Conservation (phyloP, 1,139 yeast species). For the Oligophagozyma castellii region DNA sequence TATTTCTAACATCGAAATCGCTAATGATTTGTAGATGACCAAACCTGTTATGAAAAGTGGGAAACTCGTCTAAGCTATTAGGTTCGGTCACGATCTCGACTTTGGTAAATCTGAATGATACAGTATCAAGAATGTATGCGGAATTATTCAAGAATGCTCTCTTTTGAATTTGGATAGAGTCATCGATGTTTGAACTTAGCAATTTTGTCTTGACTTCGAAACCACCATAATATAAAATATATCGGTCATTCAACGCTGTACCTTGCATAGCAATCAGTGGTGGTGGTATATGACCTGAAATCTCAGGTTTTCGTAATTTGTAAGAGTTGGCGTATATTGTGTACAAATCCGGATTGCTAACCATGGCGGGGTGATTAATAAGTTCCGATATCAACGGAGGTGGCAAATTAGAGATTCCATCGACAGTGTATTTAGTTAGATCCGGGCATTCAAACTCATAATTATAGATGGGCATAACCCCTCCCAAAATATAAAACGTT, state of each 20-base stretch:
- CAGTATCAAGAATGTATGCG: slow-evolving; percentile 31
- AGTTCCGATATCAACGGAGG: slow-evolving; percentile 28
- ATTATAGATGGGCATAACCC: slow-evolving; percentile 23
- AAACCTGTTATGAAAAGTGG: slow-evolving; percentile 31
- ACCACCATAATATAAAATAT: slow-evolving; percentile 35
- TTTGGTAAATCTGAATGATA: slow-evolving; percentile 26
- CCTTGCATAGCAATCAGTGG: slow-evolving; percentile 29
- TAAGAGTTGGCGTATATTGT: slow-evolving; percentile 25
- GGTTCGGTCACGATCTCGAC: slow-evolving; percentile 29
- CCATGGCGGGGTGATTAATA: slow-evolving; percentile 26
- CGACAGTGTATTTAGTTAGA: slow-evolving; percentile 24
- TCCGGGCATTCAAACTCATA: slow-evolving; percentile 24
- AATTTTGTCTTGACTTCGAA: slow-evolving; percentile 28
- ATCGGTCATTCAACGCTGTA: slow-evolving; percentile 27
- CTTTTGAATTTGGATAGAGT: slow-evolving; percentile 22
- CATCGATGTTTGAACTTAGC: slow-evolving; percentile 15
- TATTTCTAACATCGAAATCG: slow-evolving; percentile 1
- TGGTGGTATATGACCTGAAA: slow-evolving; percentile 28
- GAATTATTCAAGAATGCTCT: slow-evolving; percentile 25
- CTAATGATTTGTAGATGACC: slow-evolving; percentile 30
- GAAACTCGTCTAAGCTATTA: slow-evolving; percentile 23
- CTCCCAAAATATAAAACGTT: slow-evolving; percentile 29
- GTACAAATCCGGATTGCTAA: slow-evolving; percentile 24
- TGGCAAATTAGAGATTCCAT: slow-evolving; percentile 29
- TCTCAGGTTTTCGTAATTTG: slow-evolving; percentile 16